These are phyloP conservation scores for Hypoxylon sp. DNA, from an alignment of 2,329 filamentous ascomycete species.

Conservation along the genomic window DNA sequence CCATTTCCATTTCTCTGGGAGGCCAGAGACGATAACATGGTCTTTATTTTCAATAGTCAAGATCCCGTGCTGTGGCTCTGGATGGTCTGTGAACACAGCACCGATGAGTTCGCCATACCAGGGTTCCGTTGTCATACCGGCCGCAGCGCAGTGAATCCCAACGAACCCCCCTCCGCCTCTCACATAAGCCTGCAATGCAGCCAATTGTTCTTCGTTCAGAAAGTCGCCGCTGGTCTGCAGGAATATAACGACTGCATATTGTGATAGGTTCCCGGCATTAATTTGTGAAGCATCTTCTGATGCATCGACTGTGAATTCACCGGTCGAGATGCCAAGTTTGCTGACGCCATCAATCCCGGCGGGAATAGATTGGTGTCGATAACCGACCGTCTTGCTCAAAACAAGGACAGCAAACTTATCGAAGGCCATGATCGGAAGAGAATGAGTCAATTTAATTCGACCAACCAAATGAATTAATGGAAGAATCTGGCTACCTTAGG, in stretches of 20 bases:
- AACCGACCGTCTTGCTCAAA: conserved; percentile 58
- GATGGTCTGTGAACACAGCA: conserved; percentile 58
- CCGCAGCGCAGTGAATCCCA: conserved; percentile 59
- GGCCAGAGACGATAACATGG: conserved; percentile 52
- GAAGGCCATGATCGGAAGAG: neutral
- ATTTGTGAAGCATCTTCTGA: conserved; percentile 58
- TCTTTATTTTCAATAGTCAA: conserved; percentile 51
- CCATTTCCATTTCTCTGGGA: conserved; percentile 50
- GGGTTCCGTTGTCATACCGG: conserved; percentile 53
- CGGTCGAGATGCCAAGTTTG: conserved; percentile 49
- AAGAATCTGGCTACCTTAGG: neutral
- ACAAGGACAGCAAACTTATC: conserved; percentile 55
- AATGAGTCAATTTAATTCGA: neutral
- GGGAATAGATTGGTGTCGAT: conserved; percentile 59
- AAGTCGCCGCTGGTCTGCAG: conserved; percentile 59
- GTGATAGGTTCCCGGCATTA: conserved; percentile 50
- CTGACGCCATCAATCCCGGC: conserved; percentile 55
- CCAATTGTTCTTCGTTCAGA: conserved; percentile 54
- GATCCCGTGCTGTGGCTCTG: conserved; percentile 55
- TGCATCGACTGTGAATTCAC: conserved; percentile 53
- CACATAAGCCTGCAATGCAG: conserved; percentile 55
- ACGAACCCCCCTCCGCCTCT: conserved; percentile 57
- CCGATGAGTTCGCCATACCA: conserved; percentile 60
- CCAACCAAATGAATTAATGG: neutral
- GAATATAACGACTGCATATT: conserved; percentile 57